Evolutionary conservation across 306 rosid genomes (phyloP), one percentile per base, ranked within the genome.

Genomic region (Elaeagnus macrophylla): DNA sequence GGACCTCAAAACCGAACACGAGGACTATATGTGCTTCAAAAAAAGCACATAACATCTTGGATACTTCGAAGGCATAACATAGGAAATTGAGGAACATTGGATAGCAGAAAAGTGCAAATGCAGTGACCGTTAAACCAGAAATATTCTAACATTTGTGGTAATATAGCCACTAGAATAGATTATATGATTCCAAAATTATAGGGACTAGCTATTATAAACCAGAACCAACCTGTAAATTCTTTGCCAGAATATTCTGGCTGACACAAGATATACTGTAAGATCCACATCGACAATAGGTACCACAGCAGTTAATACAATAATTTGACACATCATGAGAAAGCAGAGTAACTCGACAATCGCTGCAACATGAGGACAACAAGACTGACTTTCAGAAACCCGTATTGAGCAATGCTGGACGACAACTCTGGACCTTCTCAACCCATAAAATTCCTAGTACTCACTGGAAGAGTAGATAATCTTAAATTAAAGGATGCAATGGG

Each of bases 361-460:
- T 51, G 87, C 96, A 80, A 93, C 85, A 87, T 54, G 97, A 91
- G 74, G 95, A 91, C 89, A 89, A 91, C 99, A 87, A 75, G 88
- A 93, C 99, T 87, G 88, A 91, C 99, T 78, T 93, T 91, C 96
- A 87, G 81, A 87, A 93, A 82, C 95, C 99, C 89, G 82, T 65
- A 93, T 55, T 87, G 96, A 87, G 99, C 99, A 93, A 84, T 65
- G 96, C 95, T 82, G 91, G 94, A 91, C 61, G 95, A 91, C 94
- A 77, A 88, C 87, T 91, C 95, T 91, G 96, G 84, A 91, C 96
- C 99, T 91, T 91, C 96, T 91, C 97, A 91, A 91, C 86, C 97
- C 32, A 20, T 94, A 91, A 76, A 82, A 77, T 91, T 90, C 85
- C 91, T 91, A 87, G 89, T 72, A 91, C 99, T 91, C 99, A 93